Base-by-base conservation (phyloP, 2,329 filamentous ascomycete species). In the Aspergillus viridinutans region DNA sequence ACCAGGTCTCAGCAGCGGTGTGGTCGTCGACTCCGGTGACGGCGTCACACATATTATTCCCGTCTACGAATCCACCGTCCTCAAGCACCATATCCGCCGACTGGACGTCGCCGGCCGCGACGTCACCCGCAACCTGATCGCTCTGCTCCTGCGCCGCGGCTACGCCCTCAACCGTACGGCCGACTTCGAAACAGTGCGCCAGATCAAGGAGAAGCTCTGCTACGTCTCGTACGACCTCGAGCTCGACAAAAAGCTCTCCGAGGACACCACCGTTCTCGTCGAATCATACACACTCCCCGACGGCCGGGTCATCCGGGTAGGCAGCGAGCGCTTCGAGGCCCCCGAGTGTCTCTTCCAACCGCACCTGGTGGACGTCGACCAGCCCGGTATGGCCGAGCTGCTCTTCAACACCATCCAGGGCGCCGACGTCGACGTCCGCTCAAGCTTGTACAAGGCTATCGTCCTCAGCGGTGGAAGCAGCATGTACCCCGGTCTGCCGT, bases 171-270 rank as follows among this genome's bases (percentile, higher is more conserved):
- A 99, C 85, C 87, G 94, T 74, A 99, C 94, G 12, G 94, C 94
- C 72, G 94, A 99, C 75, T 99, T 99, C 76, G 94, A 99, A 78
- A 99, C 94, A 3, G 94, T 99, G 56, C 90, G 94, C 61, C 93
- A 97, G 76, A 97, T 99, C 81, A 99, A 99, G 81, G 94, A 99
- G 83, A 99, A 99, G 83, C 89, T 99, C 52, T 97, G 94, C 83
- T 99, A 99, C 75, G 93, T 99, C 56, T 97, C 92, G 12, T 99
- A 97, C 81, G 94, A 99, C 75, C 85, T 99, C 56, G 92, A 96
- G 76, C 83, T 99, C 55, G 94, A 99, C 81, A 92, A 97, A 80
- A 87, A 90, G 66, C 85, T 99, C 62, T 95, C 90, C 70, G 94
- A 99, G 78, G 94, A 99, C 69, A 99, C 94, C 17, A 99, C 94